These are phyloP conservation scores for Colletotrichum sojae DNA, from an alignment of 2,329 filamentous ascomycete genomes.

Conservation along the genomic window DNA sequence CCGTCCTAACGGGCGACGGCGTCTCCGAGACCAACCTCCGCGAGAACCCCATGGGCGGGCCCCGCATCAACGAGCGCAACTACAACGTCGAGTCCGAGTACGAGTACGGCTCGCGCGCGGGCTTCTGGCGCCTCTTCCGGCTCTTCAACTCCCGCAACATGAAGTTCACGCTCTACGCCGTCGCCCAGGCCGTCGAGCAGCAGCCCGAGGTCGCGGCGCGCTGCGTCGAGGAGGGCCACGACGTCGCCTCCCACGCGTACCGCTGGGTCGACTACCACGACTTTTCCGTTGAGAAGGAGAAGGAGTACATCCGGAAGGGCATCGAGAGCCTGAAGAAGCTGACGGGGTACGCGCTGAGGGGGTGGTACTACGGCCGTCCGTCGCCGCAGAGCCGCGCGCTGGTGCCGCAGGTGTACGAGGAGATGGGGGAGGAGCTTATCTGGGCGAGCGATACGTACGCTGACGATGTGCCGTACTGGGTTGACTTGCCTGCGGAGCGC, in stretches of 20 bases:
- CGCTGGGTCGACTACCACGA: slow-evolving; percentile 67
- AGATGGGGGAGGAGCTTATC: slow-evolving; percentile 65
- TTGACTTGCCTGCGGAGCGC: slow-evolving; percentile 64
- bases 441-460: slow-evolving; percentile 67
- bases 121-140: slow-evolving; percentile 64
- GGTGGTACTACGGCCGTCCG: slow-evolving; percentile 64
- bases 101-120: slow-evolving; percentile 64
- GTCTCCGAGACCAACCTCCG: slow-evolving; percentile 54
- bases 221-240: slow-evolving; percentile 64
- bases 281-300: slow-evolving; percentile 60
- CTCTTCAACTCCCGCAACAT: slow-evolving; percentile 63
- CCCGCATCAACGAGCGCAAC: slow-evolving; percentile 58
- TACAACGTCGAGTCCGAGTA: slow-evolving; percentile 64
- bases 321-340: slow-evolving; percentile 58
- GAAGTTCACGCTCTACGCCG: slow-evolving; percentile 66
- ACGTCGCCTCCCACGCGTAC: slow-evolving; percentile 64
- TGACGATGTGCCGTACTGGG: slow-evolving; percentile 70
- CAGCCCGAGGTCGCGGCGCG: slow-evolving; percentile 62
- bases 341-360: slow-evolving; percentile 61
- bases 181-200: slow-evolving; percentile 62
- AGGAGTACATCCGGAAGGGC: slow-evolving; percentile 60
- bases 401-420: slow-evolving; percentile 64
- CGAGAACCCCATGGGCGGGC: slow-evolving; percentile 54
- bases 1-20: slow-evolving; percentile 55
- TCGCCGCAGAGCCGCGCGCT: slow-evolving; percentile 61